phyloP scores from a whole-genome alignment of 2,329 filamentous ascomycete species.

The Beauveria caledonica region DNA sequence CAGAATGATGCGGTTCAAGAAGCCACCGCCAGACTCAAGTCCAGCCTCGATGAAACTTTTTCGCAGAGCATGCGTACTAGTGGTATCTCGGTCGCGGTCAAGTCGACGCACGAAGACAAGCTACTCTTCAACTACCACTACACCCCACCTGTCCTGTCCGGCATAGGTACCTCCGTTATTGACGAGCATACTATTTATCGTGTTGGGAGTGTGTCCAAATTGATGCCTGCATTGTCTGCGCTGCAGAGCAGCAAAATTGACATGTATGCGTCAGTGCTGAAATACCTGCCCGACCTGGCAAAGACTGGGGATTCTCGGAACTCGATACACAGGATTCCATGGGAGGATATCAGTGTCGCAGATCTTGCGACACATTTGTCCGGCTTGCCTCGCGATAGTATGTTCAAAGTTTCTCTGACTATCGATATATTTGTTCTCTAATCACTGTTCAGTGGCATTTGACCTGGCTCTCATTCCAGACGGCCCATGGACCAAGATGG shows the following conservation, averaged over 20 bases:
- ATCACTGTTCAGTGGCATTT: conserved; percentile 20
- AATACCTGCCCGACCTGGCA: conserved; percentile 34
- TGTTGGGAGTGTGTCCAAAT: conserved; percentile 28
- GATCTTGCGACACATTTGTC: conserved; percentile 37
- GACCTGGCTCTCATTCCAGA: conserved; percentile 24
- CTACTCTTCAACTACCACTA: conserved; percentile 32
- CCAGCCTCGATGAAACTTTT: conserved; percentile 19
- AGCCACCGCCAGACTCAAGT: conserved; percentile 19
- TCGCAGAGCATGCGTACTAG: conserved; percentile 23
- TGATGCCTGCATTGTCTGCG: conserved; percentile 25
- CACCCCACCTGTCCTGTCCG: conserved; percentile 26
- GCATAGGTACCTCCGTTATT: conserved; percentile 19
- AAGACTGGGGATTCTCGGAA: conserved; percentile 18
- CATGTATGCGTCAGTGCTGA: conserved; percentile 34
- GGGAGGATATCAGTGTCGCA: conserved; percentile 39
- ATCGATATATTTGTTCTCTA: neutral
- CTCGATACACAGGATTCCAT: conserved; percentile 28
- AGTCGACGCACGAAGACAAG: conserved; percentile 32
- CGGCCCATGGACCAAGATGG: conserved; percentile 21
- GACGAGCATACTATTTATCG: conserved; percentile 26
- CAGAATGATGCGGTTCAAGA: conserved; percentile 21
- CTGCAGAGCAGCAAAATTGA: conserved; percentile 23
- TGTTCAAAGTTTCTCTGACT: neutral
- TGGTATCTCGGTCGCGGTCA: conserved; percentile 30
- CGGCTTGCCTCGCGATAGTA: conserved; percentile 32